Conservation (phyloP, 345 rosid species). For the Hibiscus trionum region DNA sequence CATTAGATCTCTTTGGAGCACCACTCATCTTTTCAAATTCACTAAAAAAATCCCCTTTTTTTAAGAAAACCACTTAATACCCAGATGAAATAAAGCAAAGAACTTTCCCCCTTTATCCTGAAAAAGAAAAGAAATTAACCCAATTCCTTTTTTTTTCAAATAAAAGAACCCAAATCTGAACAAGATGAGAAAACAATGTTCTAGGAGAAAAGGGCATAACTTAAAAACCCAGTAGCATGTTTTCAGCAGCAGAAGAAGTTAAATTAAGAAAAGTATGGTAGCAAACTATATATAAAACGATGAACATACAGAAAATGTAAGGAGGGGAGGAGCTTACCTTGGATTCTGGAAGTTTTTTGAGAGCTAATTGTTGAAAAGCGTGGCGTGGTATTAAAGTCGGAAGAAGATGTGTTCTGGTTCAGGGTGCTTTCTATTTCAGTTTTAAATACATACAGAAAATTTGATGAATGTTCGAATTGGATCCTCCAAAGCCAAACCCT, state of each 20-base stretch:
- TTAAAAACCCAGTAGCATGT: not conserved
- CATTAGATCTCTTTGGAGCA: conserved; percentile 76
- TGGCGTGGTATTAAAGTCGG: not conserved
- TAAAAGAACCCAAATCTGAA: not conserved
- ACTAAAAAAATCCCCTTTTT: not conserved
- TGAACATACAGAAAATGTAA: not conserved
- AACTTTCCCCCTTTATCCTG: not conserved
- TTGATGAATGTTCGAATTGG: not conserved
- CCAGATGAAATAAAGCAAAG: not conserved
- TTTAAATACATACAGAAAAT: not conserved
- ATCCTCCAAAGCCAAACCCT: not conserved
- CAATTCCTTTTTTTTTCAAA: not conserved
- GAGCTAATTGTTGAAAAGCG: not conserved
- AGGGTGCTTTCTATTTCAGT: not conserved
- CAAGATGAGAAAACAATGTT: not conserved
- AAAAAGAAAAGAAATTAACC: not conserved
- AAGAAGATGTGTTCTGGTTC: not conserved
- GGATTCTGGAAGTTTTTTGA: not conserved
- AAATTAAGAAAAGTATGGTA: not conserved
- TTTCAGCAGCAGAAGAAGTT: not conserved
- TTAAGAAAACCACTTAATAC: not conserved
- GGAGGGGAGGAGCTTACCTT: not conserved
- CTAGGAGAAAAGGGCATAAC: not conserved
- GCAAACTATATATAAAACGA: not conserved
- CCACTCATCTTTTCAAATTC: conserved; percentile 43